phyloP scores from a whole-genome alignment of 257 asterid species.

The Nicotiana undulata region DNA sequence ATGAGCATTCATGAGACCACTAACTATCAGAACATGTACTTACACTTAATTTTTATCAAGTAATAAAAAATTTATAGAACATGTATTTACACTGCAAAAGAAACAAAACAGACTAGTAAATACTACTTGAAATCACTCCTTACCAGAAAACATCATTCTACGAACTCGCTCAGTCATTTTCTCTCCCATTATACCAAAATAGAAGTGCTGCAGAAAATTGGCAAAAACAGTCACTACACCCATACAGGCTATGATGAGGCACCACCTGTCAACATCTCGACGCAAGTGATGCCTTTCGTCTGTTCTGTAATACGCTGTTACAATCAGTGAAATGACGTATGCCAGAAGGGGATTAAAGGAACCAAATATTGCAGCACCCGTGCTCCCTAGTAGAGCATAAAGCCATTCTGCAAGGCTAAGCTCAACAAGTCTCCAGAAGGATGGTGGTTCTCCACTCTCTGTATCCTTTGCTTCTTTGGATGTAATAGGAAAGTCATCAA shows the following conservation, averaged over 20 bases:
- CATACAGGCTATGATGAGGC: constrained; percentile 92
- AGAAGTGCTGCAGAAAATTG: constrained; percentile 95
- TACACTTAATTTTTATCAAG: background rate
- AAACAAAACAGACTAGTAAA: background rate
- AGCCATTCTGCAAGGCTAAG: constrained; percentile 99
- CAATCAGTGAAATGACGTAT: constrained; percentile 80
- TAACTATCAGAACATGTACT: background rate
- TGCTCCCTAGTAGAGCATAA: constrained; percentile 95
- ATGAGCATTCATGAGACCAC: constrained; percentile 4
- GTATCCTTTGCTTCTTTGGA: constrained; percentile 42
- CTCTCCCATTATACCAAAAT: constrained; percentile 99
- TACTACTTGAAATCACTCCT: constrained; percentile 1
- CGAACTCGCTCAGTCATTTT: constrained; percentile 99
- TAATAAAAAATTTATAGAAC: no score
- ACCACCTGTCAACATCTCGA: constrained; percentile 79
- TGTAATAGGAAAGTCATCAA: constrained; percentile 42
- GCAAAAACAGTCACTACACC: constrained; percentile 93
- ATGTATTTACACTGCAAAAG: background rate
- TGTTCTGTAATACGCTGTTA: constrained; percentile 67
- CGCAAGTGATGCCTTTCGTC: constrained; percentile 46
- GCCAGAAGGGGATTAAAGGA: constrained; percentile 95
- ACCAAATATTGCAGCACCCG: constrained; percentile 94
- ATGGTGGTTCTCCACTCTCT: constrained; percentile 55
- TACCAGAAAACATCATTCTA: constrained; percentile 99
- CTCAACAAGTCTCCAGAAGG: constrained; percentile 94